These are phyloP conservation scores for Colletotrichum viniferum DNA, from an alignment of 2,329 filamentous ascomycete genomes.

Conservation along the genomic window DNA sequence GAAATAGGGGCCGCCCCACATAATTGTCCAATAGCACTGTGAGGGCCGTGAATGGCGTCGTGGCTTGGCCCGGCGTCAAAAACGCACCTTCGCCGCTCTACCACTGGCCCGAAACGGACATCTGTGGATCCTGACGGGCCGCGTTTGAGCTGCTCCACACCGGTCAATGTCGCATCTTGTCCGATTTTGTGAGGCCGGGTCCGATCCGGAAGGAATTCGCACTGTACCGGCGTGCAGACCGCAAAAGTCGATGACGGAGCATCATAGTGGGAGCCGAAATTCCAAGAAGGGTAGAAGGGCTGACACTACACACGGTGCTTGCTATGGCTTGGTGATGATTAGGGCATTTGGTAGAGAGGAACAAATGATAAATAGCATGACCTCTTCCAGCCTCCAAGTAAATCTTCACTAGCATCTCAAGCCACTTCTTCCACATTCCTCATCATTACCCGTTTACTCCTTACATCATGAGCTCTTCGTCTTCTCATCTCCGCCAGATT, in stretches of 20 bases:
- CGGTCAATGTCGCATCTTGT: background rate
- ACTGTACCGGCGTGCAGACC: background rate
- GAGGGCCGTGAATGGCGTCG: background rate
- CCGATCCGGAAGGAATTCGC: background rate
- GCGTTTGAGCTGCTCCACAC: background rate
- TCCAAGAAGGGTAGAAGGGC: background rate
- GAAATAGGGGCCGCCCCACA: background rate
- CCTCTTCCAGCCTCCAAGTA: background rate
- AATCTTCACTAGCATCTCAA: background rate
- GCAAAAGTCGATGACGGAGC: background rate
- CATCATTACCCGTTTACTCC: fast-evolving
- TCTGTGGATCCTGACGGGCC: background rate
- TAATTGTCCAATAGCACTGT: conserved; percentile 8
- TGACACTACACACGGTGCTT: fast-evolving
- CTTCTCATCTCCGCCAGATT: background rate
- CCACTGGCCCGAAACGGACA: background rate
- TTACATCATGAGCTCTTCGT: background rate
- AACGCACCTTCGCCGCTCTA: background rate
- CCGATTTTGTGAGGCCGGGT: background rate
- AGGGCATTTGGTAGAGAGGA: no score
- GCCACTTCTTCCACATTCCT: background rate
- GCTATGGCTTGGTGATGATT: no score
- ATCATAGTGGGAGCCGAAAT: background rate
- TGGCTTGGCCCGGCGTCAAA: background rate
- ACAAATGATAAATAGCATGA: background rate